phyloP scores from a whole-genome alignment of 768 basidiomycete genomes.

The Dictyophora rubrovolvata region DNA sequence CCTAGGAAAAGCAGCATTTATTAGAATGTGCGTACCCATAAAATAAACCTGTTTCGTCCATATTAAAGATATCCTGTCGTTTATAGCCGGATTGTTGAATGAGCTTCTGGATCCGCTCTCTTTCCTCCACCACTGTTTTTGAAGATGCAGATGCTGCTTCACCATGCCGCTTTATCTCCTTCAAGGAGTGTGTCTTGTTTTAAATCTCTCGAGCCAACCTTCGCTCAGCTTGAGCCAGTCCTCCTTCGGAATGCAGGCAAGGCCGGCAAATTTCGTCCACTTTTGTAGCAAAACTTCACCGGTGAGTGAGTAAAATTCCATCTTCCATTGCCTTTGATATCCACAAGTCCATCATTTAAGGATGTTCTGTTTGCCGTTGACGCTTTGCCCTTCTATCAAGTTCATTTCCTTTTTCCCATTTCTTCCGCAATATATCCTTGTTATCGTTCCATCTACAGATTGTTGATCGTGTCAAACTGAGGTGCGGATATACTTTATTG shows the following conservation, averaged over 20 bases:
- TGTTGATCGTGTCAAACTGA: conserved; percentile 24
- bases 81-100: not conserved
- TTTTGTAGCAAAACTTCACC: conserved; percentile 27
- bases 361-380: conserved; percentile 21
- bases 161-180: not conserved
- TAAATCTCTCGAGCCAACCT: conserved; percentile 19
- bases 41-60: not conserved
- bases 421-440: too few species aligned
- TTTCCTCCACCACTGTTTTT: not conserved
- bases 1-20: too few species aligned
- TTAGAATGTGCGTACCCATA: not conserved
- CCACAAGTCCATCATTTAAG: conserved; percentile 29
- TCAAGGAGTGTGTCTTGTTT: not conserved
- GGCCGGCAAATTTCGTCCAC: conserved; percentile 25
- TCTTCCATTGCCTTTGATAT: conserved; percentile 25
- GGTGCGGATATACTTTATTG: conserved; percentile 21
- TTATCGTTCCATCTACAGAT: conserved; percentile 13
- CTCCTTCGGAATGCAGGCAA: conserved; percentile 22
- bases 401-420: not conserved
- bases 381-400: conserved; percentile 11
- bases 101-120: not conserved
- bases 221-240: conserved; percentile 24
- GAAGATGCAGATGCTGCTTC: not conserved
- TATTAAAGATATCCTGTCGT: not conserved
- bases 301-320: conserved; percentile 23